Evolutionary conservation across 805 yeast species (phyloP), one percentile per base, ranked within the genome.

Genomic region (Saccharomycopsis amapae): DNA sequence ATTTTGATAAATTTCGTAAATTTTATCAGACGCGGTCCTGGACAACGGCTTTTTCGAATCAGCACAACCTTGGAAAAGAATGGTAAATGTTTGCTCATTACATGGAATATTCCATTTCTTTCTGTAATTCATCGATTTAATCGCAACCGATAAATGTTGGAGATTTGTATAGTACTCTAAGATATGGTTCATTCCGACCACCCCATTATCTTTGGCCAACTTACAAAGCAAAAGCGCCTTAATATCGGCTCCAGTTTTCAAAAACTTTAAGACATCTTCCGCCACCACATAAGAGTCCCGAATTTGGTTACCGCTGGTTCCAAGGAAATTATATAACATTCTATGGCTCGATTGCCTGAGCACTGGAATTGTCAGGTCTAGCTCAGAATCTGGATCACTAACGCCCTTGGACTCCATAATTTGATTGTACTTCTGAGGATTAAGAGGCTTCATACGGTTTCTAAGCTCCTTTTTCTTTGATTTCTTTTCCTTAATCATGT

Each of bases 131-230:
- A 70, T 69, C 17, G 75, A 53, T 34, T 73, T 73, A 22, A 80
- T 45, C 0, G 83, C 82, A 5, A 66, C 67, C 38, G 71, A 68
- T 1, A 70, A 58, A 19, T 70, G 68, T 2, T 71, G 68, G 6
- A 64, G 54, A 1, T 56, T 55, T 3, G 80, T 60, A 35, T 70
- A 64, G 65, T 76, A 71, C 49, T 72, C 69, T 56, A 78, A 58
- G 0, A 84, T 67, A n/a, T 72, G 67, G 52, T 85, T 84, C 76
- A 78, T 72, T 1, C 77, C 84, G 26, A 78, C 84, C 0, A 67
- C 53, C 6, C 84, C 85, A 31, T 69, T 68, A 2, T 56, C 57
- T 24, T 65, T 60, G 0, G 82, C 76, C 10, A 78, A 50, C 36
- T 69, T 65, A 3, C 73, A 65, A n/a, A 78, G 59, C 53, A 65